Conservation (phyloP, 148 eudicot species). For the Camellia sinensis region DNA sequence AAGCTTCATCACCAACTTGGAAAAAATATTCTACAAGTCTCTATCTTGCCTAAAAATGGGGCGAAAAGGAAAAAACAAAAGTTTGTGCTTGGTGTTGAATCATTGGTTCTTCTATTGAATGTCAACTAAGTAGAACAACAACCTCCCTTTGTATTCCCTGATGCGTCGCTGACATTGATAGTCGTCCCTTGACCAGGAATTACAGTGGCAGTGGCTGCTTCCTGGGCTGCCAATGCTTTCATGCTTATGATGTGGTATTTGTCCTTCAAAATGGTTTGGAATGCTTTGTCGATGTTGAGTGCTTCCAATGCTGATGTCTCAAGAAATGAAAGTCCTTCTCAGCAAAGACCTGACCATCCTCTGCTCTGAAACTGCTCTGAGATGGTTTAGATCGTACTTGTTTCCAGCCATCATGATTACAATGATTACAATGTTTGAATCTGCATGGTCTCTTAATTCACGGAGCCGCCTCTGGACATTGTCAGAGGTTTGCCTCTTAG, state of each 20-base stretch:
- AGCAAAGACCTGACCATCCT: constrained; percentile 34
- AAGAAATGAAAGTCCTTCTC: constrained; percentile 43
- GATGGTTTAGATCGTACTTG: constrained; percentile 45
- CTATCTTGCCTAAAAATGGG: background rate
- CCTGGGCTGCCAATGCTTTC: constrained; percentile 49
- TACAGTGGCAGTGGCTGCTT: constrained; percentile 23
- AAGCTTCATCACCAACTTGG: background rate
- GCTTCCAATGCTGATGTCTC: constrained; percentile 51
- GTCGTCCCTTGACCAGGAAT: constrained; percentile 46
- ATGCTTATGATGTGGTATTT: constrained; percentile 40
- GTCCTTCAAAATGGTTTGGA: constrained; percentile 37
- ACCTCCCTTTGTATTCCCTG: constrained; percentile 26
- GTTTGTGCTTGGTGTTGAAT: constrained; percentile 10
- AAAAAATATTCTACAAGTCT: constrained; percentile 14
- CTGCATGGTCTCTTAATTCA: constrained; percentile 45
- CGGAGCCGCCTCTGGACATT: constrained; percentile 42
- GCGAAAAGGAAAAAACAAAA: background rate
- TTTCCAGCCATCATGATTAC: constrained; percentile 49
- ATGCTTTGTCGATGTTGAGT: constrained; percentile 38
- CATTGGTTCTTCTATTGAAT: constrained; percentile 8
- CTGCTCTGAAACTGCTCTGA: constrained; percentile 34
- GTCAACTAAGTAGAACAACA: constrained; percentile 38
- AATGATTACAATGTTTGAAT: constrained; percentile 43
- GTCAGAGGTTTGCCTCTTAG: constrained; percentile 40
- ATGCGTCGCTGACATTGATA: constrained; percentile 34